Base-by-base conservation (phyloP, 805 yeast genomes). In the Soucietia sequanensis region DNA sequence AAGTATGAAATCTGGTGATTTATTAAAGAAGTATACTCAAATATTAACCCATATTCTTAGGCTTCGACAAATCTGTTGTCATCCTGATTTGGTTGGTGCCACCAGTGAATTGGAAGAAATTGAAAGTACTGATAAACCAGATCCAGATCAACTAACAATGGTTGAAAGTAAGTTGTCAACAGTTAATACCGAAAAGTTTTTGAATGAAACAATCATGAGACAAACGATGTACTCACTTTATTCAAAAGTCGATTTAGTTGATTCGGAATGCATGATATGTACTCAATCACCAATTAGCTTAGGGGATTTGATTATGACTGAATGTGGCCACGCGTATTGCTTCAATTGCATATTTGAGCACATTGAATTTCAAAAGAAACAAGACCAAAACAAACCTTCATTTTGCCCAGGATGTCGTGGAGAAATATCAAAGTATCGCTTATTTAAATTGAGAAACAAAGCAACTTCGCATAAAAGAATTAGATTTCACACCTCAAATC, bases 61-160 rank as follows among this genome's bases (percentile, higher is more conserved):
- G 37, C 67, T 91, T 24, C 70, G 98, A 39, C 98, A 91, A 55
- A 75, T 84, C 0, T 91, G 97, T 54, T 88, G 96, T 51, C 96
- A 91, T 54, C 72, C 83, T 12, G 78, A 77, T 35, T 63, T 90
- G 37, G 73, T 89, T 1, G 71, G 73, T 3, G 62, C 74, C 7
- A 62, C 67, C 2, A 56, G 57, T 26, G 82, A 77, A 31, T 72
- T 75, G 52, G 82, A 77, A 41, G 81, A 74, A 21, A 29, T 18
- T 3, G 31, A 29, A 13, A 14, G 7, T 14, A 23, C 13, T 4
- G 42, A 44, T 28, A 18, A 56, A 35, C 34, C 36, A 9, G 45
- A 43, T 14, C 41, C 38, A 15, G 45, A 42, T 12, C 26, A 47
- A 29, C 43, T 40, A 3, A 47, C 47, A 22, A 42, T 45, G 13